These are phyloP conservation scores for Mortierella sp. DNA, from an alignment of 371 early-diverging fungal genomes.

Conservation along the genomic window DNA sequence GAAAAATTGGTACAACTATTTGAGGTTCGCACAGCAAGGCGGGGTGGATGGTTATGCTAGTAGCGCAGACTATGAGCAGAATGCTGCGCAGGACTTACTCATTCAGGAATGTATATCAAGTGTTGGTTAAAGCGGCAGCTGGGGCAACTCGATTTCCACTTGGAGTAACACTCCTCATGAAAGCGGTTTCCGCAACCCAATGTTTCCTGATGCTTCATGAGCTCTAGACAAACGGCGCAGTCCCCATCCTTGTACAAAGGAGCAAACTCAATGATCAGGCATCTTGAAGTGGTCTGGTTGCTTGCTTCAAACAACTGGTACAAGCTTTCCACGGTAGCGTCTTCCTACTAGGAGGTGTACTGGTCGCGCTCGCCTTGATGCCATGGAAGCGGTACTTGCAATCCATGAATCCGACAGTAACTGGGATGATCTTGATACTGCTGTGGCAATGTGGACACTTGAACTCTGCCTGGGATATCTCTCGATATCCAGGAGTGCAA, in stretches of 20 bases:
- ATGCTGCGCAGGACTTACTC: no score
- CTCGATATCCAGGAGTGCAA: slow-evolving; percentile 3
- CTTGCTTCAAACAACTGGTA: slow-evolving; percentile 16
- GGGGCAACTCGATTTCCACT: slow-evolving; percentile 9
- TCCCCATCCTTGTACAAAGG: not conserved
- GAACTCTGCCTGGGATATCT: not conserved
- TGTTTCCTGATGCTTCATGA: not conserved
- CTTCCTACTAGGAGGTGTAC: slow-evolving; percentile 22
- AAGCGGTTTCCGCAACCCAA: slow-evolving; percentile 12
- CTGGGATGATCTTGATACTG: not conserved
- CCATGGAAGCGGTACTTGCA: slow-evolving; percentile 32
- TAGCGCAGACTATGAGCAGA: no score
- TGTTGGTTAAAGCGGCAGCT: slow-evolving; percentile 14
- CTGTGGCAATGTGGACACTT: slow-evolving; percentile 5
- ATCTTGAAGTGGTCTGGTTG: slow-evolving; percentile 10
- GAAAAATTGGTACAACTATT: no score
- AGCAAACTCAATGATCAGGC: slow-evolving; percentile 18
- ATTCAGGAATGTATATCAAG: no score
- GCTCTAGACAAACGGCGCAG: slow-evolving; percentile 14
- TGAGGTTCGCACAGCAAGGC: no score
- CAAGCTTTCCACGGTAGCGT: not conserved
- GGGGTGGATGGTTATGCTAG: no score
- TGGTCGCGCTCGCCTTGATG: slow-evolving; percentile 12
- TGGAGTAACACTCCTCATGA: not conserved
- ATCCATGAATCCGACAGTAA: slow-evolving; percentile 17